Base-by-base conservation (phyloP, 176 grass and related monocot species). In the Thalia dealbata region DNA sequence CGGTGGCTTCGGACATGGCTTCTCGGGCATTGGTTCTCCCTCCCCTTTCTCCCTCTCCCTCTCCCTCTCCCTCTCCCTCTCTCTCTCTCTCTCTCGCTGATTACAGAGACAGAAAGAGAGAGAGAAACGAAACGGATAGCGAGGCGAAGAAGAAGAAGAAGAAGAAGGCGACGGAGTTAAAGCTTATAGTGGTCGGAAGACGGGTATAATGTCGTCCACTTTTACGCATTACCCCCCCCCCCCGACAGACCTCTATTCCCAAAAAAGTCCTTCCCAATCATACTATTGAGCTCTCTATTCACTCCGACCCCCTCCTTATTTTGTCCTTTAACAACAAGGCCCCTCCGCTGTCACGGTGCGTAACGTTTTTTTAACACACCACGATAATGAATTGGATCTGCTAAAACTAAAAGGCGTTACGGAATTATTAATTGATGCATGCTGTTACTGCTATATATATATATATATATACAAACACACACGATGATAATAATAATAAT, bases 1-100 rank as follows among this genome's bases (percentile, higher is more conserved):
- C 74, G 26, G 84, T 78, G 46, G 79, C 75, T 14, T 86, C 75
- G 64, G 84, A 82, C 84, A 86, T 86, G 75, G 73, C 42, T 80
- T 81, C 72, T 42, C 75, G 78, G 6, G 83, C 83, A 85, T 81
- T 75, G 54, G 82, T 19, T 63, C 19, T 2, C 21, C 19, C 19
- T n/a, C 14, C 42, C 18, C 42, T 23, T 16, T 32, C 32, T 69
- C 13, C 42, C 15, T 23, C 15, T 23, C 44, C 1, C 16, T 71
- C 35, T 71, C 45, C 9, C 25, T 15, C 44, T 13, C 42, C 19
- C 24, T 52, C 24, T 23, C 48, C 30, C 24, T 44, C 66, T 69
- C 42, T 44, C 48, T 29, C 25, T 44, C 51, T 8, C 42, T 72
- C 25, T 10, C 26, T 72, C 51, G 51, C 26, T 14, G 45, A 10